Evolutionary conservation across 768 basidiomycete genomes (phyloP).

Genomic region (Tricholoma bakamatsutake): DNA sequence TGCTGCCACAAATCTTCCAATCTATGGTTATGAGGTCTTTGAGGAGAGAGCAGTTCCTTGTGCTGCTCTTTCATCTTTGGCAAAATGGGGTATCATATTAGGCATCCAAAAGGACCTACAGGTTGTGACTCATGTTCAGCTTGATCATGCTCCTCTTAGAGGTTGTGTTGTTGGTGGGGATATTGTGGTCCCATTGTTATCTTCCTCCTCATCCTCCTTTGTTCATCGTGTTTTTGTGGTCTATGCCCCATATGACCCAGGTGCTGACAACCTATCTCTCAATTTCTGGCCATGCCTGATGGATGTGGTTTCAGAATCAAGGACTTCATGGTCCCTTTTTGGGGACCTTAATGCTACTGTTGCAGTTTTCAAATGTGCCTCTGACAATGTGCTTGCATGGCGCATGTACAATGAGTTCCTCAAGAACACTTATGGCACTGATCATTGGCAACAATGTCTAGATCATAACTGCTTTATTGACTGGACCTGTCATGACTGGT

Average conservation of each 20-base stretch:
- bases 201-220: neutral
- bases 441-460: slow-evolving; percentile 10
- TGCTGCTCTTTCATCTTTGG: neutral
- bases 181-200: slow-evolving; percentile 5
- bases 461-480: slow-evolving; percentile 1
- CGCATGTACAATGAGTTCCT: slow-evolving; percentile 7
- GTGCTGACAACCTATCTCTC: neutral
- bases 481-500: slow-evolving; percentile 11
- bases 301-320: too few species aligned
- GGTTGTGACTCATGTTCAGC: neutral
- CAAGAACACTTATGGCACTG: slow-evolving; percentile 2
- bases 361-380: slow-evolving; percentile 5
- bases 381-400: slow-evolving; percentile 1
- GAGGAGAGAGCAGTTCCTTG: slow-evolving; percentile 4
- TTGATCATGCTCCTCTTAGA: neutral
- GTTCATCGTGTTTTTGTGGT: slow-evolving; percentile 9
- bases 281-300: slow-evolving; percentile 6
- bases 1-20: neutral
- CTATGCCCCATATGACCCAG: slow-evolving; percentile 14
- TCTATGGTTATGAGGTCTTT: slow-evolving; percentile 3
- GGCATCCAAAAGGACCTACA: slow-evolving; percentile 7
- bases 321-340: slow-evolving; percentile 6
- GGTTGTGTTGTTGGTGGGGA: slow-evolving; percentile 9
- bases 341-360: slow-evolving; percentile 16
- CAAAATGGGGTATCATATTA: slow-evolving; percentile 7